Conservation (phyloP, 2,329 filamentous ascomycete species). For the Paecilomyces variotii region DNA sequence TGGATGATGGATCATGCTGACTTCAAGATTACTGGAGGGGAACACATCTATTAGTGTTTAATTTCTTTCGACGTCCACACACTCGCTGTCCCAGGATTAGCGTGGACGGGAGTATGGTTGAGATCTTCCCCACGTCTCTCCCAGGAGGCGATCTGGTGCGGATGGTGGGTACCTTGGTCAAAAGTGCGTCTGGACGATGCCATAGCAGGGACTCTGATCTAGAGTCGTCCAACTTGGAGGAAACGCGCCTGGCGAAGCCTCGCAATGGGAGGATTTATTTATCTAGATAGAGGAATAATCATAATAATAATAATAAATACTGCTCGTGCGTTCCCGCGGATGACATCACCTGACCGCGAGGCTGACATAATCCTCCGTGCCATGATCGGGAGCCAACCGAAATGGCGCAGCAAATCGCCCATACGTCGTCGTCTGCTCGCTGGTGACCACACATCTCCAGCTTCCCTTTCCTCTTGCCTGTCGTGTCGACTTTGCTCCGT, state of each 20-base stretch:
- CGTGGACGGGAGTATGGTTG: neutral
- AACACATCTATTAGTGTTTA: neutral
- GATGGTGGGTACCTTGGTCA: neutral
- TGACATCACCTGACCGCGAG: slow-evolving; percentile 25
- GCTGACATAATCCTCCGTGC: neutral
- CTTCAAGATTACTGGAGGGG: neutral
- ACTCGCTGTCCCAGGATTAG: neutral
- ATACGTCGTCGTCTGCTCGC: slow-evolving; percentile 2
- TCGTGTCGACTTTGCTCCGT: slow-evolving; percentile 10
- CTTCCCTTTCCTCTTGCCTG: slow-evolving; percentile 1
- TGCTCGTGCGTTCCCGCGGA: slow-evolving; percentile 1
- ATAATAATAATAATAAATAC: too few relatives aligned
- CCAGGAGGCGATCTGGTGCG: too few relatives aligned
- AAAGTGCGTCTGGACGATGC: neutral
- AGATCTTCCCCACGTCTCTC: too few relatives aligned
- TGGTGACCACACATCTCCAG: slow-evolving; percentile 1
- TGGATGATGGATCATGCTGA: neutral
- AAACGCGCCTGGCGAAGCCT: neutral
- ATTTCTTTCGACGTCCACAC: neutral
- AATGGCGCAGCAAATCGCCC: slow-evolving; percentile 3
- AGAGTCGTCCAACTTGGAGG: too few relatives aligned
- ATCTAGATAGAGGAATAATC: neutral
- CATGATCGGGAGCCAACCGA: neutral
- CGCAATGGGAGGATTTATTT: neutral
- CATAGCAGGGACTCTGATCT: too few relatives aligned